Evolutionary conservation across 1,284 basidiomycete species (phyloP), one percentile per base, ranked within the genome.

Genomic region (Apiotrichum porosum): DNA sequence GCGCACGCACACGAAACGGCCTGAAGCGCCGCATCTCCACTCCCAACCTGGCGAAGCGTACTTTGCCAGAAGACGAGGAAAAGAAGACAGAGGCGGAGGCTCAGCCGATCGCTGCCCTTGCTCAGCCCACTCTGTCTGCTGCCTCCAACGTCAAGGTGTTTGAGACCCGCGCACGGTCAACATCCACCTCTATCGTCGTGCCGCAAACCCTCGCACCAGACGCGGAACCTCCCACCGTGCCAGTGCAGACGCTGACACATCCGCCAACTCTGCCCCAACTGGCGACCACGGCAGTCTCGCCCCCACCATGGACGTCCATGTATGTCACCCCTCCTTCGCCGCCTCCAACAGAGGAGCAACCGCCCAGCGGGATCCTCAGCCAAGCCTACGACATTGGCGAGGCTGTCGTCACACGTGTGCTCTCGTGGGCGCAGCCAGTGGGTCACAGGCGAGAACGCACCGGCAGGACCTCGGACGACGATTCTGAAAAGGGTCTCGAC

Each of bases 401-500:
- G 39, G 49, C 56, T 1, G 53, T 58, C 8, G 35, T 68, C 22
- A 28, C 45, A 1, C 56, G 54, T 8, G 44, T 67, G 8, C 22
- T 57, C 18, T 40, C 54, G 4, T 60, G 65, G 51, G 49, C 47
- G 14, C 41, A 47, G 21, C 49, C 52, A 8, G 26, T 12, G 6
- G 4, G 33, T 5, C 40, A 38, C 19, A 39, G 41, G 6, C 40
- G 37, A 22, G 30, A 44, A 10, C 42, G 42, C 3, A 38, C 42
- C 19, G 42, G 39, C 24, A 46, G 46, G 24, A 42, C 31, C 1
- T 63, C 62, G 6, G 62, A 65, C 23, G 61, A 61, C 12, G 65
- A 71, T 38, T 67, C 64, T 19, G 71, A 73, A 44, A 69, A 69
- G 44, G 70, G 69, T 0, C 37, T 69, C 28, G 63, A 61, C n/a